phyloP scores from a whole-genome alignment of 305 asterid species.

The Fraxinus xanthoxyloides region DNA sequence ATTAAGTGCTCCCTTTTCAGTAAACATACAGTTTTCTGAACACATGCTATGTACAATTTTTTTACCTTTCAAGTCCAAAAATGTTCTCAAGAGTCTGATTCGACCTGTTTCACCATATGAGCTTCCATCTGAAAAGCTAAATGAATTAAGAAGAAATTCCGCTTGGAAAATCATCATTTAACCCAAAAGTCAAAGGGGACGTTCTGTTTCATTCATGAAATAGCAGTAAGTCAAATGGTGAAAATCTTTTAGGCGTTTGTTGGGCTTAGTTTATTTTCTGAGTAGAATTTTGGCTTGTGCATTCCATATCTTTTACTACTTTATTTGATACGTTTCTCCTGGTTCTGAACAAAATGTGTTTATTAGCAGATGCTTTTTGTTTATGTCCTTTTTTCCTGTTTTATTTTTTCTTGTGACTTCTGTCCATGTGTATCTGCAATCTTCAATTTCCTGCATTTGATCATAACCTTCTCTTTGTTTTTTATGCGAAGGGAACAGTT shows the following conservation, averaged over 20 bases:
- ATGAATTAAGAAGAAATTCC: not conserved
- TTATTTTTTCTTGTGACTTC: conserved; percentile 1
- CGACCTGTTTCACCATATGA: not conserved
- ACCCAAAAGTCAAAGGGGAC: not conserved
- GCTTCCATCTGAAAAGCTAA: not conserved
- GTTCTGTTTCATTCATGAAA: not conserved
- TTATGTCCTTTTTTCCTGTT: not conserved
- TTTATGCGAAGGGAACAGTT: conserved; percentile 91
- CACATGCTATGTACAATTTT: not conserved
- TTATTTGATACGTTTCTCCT: not conserved
- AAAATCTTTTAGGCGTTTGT: not conserved
- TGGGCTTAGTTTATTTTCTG: not conserved
- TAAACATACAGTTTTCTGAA: not conserved
- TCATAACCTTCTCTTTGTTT: conserved; percentile 48
- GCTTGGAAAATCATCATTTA: not conserved
- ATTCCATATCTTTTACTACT: not conserved
- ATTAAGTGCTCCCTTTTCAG: not conserved
- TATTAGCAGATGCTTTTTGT: not conserved
- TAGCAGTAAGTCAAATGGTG: not conserved
- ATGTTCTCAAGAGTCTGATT: not conserved
- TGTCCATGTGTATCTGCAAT: conserved; percentile 16
- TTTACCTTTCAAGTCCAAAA: not conserved
- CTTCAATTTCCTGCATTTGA: conserved; percentile 39
- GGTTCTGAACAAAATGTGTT: conserved; percentile 7
- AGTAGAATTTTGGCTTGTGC: not conserved